phyloP scores from a whole-genome alignment of 257 asterid species.

The Lavandula angustifolia region DNA sequence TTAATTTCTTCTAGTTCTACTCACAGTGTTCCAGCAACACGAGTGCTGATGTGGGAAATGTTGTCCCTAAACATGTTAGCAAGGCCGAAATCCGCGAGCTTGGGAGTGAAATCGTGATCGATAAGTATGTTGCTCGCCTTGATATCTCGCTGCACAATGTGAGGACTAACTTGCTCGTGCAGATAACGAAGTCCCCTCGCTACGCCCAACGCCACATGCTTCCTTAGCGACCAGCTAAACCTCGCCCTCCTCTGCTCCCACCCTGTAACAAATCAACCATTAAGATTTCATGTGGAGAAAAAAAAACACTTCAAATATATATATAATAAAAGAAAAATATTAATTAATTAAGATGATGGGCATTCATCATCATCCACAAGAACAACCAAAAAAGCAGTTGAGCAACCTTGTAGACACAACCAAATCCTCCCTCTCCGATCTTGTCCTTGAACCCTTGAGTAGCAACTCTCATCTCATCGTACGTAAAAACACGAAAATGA shows the following conservation, averaged over 20 bases:
- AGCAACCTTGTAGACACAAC: constrained; percentile 69
- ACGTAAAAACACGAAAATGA: constrained; percentile 50
- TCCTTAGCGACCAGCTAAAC: constrained; percentile 60
- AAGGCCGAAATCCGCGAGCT: constrained; percentile 76
- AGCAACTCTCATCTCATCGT: constrained; percentile 53
- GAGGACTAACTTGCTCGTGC: constrained; percentile 72
- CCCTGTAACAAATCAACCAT: constrained; percentile 38
- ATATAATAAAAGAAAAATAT: too few relatives aligned
- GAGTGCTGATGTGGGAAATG: constrained; percentile 67
- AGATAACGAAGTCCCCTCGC: constrained; percentile 67
- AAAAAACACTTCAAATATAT: not conserved
- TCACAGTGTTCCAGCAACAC: constrained; percentile 87
- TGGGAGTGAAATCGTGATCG: constrained; percentile 61
- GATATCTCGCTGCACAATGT: constrained; percentile 70
- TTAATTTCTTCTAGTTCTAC: constrained; percentile 20
- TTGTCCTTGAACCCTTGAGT: constrained; percentile 68
- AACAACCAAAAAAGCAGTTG: not conserved
- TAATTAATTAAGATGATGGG: not conserved
- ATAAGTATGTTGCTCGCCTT: constrained; percentile 76
- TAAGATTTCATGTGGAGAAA: not conserved
- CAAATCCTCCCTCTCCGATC: constrained; percentile 77
- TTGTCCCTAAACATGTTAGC: constrained; percentile 64
- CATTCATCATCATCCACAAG: not conserved
- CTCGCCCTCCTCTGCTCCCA: constrained; percentile 50
- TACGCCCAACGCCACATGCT: constrained; percentile 54